Conservation (phyloP, 352 stramenopile species). For the Globisporangium paroecandrum region DNA sequence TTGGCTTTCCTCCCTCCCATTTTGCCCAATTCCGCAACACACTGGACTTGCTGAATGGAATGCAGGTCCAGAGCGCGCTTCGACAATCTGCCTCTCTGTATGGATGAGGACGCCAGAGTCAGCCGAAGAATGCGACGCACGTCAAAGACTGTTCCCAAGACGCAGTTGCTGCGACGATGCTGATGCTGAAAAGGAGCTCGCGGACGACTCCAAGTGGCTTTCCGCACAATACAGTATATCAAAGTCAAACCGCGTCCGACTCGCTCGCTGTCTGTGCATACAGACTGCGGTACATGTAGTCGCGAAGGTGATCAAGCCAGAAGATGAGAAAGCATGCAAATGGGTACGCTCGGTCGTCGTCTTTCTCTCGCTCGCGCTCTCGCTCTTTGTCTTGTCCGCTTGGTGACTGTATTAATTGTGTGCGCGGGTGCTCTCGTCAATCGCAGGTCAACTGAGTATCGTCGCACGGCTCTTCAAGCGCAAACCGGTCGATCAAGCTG, state of each 20-base stretch:
- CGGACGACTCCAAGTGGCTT: neutral
- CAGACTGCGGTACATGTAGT: neutral
- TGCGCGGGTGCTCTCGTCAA: neutral
- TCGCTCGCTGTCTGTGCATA: neutral
- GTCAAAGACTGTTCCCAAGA: neutral
- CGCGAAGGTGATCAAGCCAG: neutral
- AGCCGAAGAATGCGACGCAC: neutral
- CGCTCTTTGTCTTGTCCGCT: neutral
- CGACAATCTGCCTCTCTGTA: neutral
- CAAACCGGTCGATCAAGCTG: neutral
- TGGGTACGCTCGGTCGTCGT: neutral
- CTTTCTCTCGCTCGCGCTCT: neutral
- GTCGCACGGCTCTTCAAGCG: neutral
- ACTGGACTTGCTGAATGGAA: neutral
- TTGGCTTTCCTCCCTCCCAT: neutral
- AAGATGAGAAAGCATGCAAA: neutral
- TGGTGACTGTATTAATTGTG: neutral
- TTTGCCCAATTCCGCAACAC: neutral
- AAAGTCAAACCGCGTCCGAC: neutral
- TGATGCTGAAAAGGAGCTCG: neutral
- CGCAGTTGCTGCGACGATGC: neutral
- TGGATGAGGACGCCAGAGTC: neutral
- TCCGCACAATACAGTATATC: neutral
- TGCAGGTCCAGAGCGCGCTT: neutral
- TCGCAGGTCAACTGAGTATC: neutral